These are phyloP conservation scores for Sclerotinia glacialis DNA, from an alignment of 2,329 filamentous ascomycete genomes.

Conservation along the genomic window DNA sequence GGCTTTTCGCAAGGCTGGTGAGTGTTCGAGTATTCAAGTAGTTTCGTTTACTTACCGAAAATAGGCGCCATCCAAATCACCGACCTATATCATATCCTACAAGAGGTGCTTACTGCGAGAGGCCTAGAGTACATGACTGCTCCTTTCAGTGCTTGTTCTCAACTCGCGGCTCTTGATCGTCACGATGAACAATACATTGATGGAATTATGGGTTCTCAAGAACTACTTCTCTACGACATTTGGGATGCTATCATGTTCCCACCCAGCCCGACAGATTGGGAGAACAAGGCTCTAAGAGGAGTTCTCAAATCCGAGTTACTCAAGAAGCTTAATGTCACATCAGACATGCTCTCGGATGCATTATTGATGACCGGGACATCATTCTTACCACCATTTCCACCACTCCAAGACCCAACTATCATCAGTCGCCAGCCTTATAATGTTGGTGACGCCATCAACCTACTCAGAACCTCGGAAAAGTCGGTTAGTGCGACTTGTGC, in stretches of 20 bases:
- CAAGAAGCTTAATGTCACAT: slow-evolving; percentile 61
- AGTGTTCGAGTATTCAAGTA: slow-evolving; percentile 24
- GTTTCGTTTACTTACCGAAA: slow-evolving; percentile 36
- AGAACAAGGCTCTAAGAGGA: slow-evolving; percentile 59
- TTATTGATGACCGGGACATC: slow-evolving; percentile 79
- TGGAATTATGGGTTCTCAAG: slow-evolving; percentile 78
- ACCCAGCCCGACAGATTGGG: slow-evolving; percentile 65
- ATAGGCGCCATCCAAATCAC: slow-evolving; percentile 68
- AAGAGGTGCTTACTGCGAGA: slow-evolving; percentile 67
- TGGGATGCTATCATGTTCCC: slow-evolving; percentile 69
- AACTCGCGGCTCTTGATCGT: slow-evolving; percentile 79
- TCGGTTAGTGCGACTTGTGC: slow-evolving; percentile 71
- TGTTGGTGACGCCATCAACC: slow-evolving; percentile 73
- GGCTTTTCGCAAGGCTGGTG: slow-evolving; percentile 83
- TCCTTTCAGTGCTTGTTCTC: slow-evolving; percentile 82
- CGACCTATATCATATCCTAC: slow-evolving; percentile 73
- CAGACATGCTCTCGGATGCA: slow-evolving; percentile 78
- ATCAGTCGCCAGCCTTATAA: slow-evolving; percentile 52
- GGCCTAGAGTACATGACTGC: slow-evolving; percentile 75
- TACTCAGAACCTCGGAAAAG: slow-evolving; percentile 69
- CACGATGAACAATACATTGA: slow-evolving; percentile 65
- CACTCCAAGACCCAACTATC: slow-evolving; percentile 60
- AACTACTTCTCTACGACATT: slow-evolving; percentile 82
- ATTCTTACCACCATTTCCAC: slow-evolving; percentile 76
- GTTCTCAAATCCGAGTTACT: slow-evolving; percentile 68